Percentiles rank a stretch among this genome's conserved stretches.
Evolutionary conservation across 495 filamentous ascomycete genomes (phyloP).

Genomic region (Hypoxylon fragiforme): DNA sequence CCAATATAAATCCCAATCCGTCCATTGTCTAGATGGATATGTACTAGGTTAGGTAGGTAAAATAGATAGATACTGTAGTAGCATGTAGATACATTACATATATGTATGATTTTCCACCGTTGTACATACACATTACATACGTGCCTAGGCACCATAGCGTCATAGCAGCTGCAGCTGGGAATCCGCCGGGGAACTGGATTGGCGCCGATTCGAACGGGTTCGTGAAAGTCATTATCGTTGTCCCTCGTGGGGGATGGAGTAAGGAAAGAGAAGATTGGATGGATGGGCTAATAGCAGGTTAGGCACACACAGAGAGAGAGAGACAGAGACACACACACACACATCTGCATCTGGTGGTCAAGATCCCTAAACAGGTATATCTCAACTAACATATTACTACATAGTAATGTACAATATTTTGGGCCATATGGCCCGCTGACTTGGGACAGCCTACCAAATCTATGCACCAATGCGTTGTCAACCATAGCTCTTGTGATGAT

Average conservation of each 20-base stretch:
- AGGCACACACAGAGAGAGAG: too few species aligned
- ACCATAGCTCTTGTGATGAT: slow-evolving; percentile 31
- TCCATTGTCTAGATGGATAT: too few species aligned
- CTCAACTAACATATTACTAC: not conserved
- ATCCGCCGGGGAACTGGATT: slow-evolving; percentile 13
- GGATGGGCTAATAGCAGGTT: too few species aligned
- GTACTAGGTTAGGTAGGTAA: too few species aligned
- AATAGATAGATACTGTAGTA: too few species aligned
- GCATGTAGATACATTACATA: not conserved
- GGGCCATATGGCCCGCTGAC: slow-evolving; percentile 31
- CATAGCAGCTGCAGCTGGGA: slow-evolving; percentile 13
- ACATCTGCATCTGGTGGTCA: too few species aligned
- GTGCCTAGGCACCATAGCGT: slow-evolving; percentile 12
- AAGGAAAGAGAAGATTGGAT: too few species aligned
- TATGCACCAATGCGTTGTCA: slow-evolving; percentile 38
- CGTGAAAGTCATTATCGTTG: slow-evolving; percentile 17
- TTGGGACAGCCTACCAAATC: slow-evolving; percentile 25
- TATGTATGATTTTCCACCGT: not conserved
- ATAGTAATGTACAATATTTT: too few species aligned
- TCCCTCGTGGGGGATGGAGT: slow-evolving; percentile 1
- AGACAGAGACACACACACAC: too few species aligned
- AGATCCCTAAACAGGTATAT: slow-evolving; percentile 12
- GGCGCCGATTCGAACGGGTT: slow-evolving; percentile 30
- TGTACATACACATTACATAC: not conserved
- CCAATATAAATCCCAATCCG: not conserved